A percentile compares a stretch with the other conserved stretches of the same genome.
These are phyloP conservation scores for Polytrichum formosum DNA, from an alignment of 225 moss, liverwort and hornwort species.

Conservation along the genomic window DNA sequence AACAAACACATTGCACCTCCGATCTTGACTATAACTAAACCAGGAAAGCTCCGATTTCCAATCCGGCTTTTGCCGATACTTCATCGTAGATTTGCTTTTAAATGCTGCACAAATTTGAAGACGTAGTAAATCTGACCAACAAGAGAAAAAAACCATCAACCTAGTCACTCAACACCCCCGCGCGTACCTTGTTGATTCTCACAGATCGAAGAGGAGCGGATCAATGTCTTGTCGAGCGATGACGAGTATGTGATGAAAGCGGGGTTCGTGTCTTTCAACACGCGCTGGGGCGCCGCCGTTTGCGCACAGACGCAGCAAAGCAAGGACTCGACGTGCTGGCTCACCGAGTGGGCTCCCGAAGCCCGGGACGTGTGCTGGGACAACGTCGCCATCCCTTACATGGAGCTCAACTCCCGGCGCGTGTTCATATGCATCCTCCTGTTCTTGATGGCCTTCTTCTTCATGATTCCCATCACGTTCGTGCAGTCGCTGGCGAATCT, in stretches of 20 bases:
- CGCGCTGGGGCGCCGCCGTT: slow-evolving; percentile 94
- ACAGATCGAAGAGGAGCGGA: slow-evolving; percentile 65
- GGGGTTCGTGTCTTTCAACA: slow-evolving; percentile 79
- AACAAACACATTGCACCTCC: too few relatives aligned
- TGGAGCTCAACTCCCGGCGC: slow-evolving; percentile 62
- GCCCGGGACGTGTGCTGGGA: slow-evolving; percentile 87
- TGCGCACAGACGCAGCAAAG: slow-evolving; percentile 91
- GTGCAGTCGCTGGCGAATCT: slow-evolving; percentile 91
- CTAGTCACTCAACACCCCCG: too few relatives aligned
- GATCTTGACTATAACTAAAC: too few relatives aligned
- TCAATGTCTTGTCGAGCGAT: slow-evolving; percentile 46
- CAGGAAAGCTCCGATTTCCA: too few relatives aligned
- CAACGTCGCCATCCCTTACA: slow-evolving; percentile 74
- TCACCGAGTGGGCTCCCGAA: slow-evolving; percentile 95
- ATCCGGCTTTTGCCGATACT: too few relatives aligned
- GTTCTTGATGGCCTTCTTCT: slow-evolving; percentile 64
- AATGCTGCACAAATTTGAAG: too few relatives aligned
- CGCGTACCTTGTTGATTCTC: background rate
- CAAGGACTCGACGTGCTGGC: slow-evolving; percentile 80
- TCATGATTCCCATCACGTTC: slow-evolving; percentile 78
- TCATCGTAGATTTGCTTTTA: too few relatives aligned
- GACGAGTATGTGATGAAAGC: slow-evolving; percentile 77
- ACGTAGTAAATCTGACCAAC: too few relatives aligned
- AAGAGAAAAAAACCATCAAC: too few relatives aligned
- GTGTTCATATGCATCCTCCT: slow-evolving; percentile 45